phyloP scores from a whole-genome alignment of 148 eudicot species.

The Chenopodium album region DNA sequence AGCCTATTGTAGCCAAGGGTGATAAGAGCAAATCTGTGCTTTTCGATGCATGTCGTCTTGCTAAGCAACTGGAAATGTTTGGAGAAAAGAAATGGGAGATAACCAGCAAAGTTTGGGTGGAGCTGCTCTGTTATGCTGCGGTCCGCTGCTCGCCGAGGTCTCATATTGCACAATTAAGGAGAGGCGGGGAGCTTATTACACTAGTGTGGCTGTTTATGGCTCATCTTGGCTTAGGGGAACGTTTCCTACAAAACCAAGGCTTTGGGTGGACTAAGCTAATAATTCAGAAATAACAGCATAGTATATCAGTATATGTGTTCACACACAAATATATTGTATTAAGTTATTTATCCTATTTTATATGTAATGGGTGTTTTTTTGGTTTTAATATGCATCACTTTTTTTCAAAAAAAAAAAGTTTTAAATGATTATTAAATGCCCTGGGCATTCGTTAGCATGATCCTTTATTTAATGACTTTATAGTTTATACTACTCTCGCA shows the following conservation, averaged over 20 bases:
- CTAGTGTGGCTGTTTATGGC: slow-evolving; percentile 27
- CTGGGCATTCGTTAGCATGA: too few species aligned
- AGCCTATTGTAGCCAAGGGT: slow-evolving; percentile 23
- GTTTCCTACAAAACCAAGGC: slow-evolving; percentile 19
- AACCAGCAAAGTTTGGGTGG: slow-evolving; percentile 38
- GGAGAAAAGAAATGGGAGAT: slow-evolving; percentile 27
- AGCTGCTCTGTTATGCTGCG: slow-evolving; percentile 29
- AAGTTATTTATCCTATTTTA: too few species aligned
- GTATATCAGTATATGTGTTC: too few species aligned
- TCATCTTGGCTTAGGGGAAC: slow-evolving; percentile 28
- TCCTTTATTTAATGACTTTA: too few species aligned
- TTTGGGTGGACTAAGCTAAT: slow-evolving; percentile 24
- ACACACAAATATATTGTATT: too few species aligned
- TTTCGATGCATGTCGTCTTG: slow-evolving; percentile 34
- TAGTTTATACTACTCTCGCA: too few species aligned
- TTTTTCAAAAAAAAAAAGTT: too few species aligned
- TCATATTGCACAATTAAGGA: slow-evolving; percentile 16
- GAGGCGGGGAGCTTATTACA: slow-evolving; percentile 23
- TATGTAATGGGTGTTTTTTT: too few species aligned
- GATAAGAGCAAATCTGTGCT: slow-evolving; percentile 39
- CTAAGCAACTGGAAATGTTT: slow-evolving; percentile 22
- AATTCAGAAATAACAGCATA: background rate
- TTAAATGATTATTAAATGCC: too few species aligned
- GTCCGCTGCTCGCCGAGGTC: slow-evolving; percentile 14
- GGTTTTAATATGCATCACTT: too few species aligned